Evolutionary conservation across 2,329 filamentous ascomycete species (phyloP).

Genomic region (Tolypocladium ovalisporum): DNA sequence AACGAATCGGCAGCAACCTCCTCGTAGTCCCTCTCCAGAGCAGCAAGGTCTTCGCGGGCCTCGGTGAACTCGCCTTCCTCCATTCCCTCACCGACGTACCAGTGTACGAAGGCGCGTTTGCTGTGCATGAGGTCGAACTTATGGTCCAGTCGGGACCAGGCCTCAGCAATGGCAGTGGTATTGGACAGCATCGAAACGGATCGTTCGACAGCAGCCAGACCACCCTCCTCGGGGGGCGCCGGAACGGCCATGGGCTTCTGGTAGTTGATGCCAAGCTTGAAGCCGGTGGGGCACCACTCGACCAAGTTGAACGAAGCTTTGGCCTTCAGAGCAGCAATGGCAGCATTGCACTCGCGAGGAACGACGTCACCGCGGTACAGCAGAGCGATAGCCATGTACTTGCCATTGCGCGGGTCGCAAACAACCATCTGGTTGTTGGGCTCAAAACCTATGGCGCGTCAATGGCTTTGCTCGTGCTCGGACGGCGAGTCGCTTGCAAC

Average conservation of each 20-base stretch:
- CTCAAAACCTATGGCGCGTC: conserved; percentile 48
- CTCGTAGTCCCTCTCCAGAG: conserved; percentile 78
- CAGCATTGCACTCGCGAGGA: conserved; percentile 57
- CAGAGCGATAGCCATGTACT: conserved; percentile 66
- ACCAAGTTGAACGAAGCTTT: conserved; percentile 64
- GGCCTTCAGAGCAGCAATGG: conserved; percentile 57
- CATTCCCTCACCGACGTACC: conserved; percentile 85
- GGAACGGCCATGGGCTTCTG: conserved; percentile 54
- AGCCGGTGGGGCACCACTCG: conserved; percentile 66
- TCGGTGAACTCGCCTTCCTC: conserved; percentile 86
- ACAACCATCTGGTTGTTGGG: conserved; percentile 73
- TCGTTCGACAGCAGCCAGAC: conserved; percentile 50
- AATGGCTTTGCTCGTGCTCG: conserved; percentile 8
- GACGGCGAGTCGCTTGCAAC: conserved; percentile 13
- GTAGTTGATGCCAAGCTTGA: conserved; percentile 70
- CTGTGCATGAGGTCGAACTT: conserved; percentile 73
- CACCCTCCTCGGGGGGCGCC: conserved; percentile 40
- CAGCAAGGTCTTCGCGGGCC: conserved; percentile 75
- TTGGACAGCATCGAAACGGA: conserved; percentile 64
- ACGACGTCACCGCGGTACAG: conserved; percentile 64
- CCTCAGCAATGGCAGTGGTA: conserved; percentile 64
- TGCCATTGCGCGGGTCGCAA: conserved; percentile 62
- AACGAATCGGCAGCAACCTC: conserved; percentile 69
- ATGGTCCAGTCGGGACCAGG: conserved; percentile 61
- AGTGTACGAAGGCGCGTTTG: conserved; percentile 67